A percentile compares a stretch with the other conserved stretches of the same genome.
Conservation (phyloP, 2,329 filamentous ascomycete genomes). For the Beauveria australis region DNA sequence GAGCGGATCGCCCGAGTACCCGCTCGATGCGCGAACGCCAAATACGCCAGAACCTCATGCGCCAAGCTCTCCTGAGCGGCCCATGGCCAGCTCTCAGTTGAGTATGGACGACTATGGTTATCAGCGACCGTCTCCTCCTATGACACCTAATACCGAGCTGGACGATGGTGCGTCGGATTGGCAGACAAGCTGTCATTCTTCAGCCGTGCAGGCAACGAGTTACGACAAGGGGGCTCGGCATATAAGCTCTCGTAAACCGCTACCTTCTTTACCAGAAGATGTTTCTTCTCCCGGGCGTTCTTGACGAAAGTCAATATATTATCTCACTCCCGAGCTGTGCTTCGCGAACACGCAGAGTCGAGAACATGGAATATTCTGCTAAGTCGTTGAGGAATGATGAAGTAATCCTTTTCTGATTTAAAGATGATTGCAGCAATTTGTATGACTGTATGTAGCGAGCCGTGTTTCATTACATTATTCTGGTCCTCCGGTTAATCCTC, state of each 20-base stretch:
- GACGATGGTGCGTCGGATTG: neutral
- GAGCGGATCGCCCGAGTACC: neutral
- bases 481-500: neutral
- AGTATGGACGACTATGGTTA: conserved; percentile 7
- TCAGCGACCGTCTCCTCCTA: conserved; percentile 10
- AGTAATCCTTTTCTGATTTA: neutral
- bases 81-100: neutral
- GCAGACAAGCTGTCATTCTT: conserved; percentile 12
- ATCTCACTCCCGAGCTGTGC: neutral
- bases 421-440: neutral
- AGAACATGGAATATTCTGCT: too few species aligned
- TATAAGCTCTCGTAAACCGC: conserved; percentile 29
- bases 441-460: conserved; percentile 6
- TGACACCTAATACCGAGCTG: conserved; percentile 5
- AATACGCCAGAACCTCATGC: neutral
- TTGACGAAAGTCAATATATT: neutral
- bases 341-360: too few species aligned
- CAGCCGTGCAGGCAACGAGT: conserved; percentile 12
- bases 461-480: conserved; percentile 4
- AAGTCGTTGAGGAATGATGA: neutral
- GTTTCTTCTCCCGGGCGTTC: conserved; percentile 13
- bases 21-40: neutral
- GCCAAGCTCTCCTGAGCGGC: neutral
- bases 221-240: conserved; percentile 13
- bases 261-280: conserved; percentile 35